Base-by-base conservation (phyloP, 345 rosid species). In the Luvunga scandens region DNA sequence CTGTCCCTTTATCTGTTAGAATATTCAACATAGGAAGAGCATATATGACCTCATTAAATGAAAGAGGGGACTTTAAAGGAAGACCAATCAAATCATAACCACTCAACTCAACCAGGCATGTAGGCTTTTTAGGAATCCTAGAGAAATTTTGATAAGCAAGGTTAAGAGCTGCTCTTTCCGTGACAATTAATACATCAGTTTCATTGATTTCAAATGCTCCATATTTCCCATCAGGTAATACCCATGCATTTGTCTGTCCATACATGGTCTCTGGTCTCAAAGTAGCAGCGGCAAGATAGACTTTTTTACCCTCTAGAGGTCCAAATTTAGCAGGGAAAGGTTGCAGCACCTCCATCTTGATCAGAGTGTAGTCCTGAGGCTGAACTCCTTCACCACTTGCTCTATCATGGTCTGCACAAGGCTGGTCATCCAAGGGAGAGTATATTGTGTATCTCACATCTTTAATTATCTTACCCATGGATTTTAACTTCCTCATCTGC, bases 201-300 rank as follows among this genome's bases (percentile, higher is more conserved):
- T 91, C 98, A 67, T 83, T 93, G 64, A 95, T 88, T 69, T 93
- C 99, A 80, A 85, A 95, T 63, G 99, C 99, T 80, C 98, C 98
- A 71, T 95, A 95, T 77, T 90, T 85, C 45, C 99, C 99, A 81
- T 93, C 94, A 33, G 99, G 99, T 75, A 93, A 82, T 14, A 93
- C 97, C 99, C 99, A 95, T 24, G 96, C 97, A 80, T 95, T 95
- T 72, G 99, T 95, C 77, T 93, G 98, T 60, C 98, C 99, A 39
- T 91, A 95, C 99, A 95, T 90, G 50, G 98, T 95, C 90, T 95
- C 98, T 0, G 99, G 99, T 82, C 99, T 92, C 91, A 93, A 65
- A 12, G 99, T 93, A 76, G 94, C 98, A 63, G 97, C 97, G 69
- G 86, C 98, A 84, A 95, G 81, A 82, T 85, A 95, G 72, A 93